A percentile compares a stretch with the other conserved stretches of the same genome.
Conservation (phyloP, 495 filamentous ascomycete species). For the Penicillium ucsense region DNA sequence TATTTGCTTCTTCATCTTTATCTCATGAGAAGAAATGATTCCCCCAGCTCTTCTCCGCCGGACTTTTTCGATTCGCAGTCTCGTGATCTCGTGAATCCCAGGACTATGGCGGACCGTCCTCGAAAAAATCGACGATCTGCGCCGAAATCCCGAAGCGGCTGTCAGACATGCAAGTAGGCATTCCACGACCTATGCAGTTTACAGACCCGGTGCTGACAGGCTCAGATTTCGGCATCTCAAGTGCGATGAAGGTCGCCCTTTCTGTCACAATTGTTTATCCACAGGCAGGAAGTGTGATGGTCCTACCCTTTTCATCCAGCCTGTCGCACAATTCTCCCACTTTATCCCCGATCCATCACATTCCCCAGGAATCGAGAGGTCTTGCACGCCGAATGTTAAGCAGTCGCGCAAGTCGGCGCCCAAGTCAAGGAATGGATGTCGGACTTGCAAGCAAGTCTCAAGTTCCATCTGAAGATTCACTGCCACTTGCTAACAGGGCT, state of each 20-base stretch:
- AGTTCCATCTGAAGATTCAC: neutral
- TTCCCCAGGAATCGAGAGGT: neutral
- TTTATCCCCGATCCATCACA: neutral
- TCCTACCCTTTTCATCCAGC: neutral
- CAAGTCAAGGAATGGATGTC: neutral
- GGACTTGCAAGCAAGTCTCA: neutral
- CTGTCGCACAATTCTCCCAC: neutral
- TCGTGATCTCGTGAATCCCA: neutral
- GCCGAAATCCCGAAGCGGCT: neutral
- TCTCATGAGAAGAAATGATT: too few species aligned
- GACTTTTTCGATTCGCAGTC: neutral
- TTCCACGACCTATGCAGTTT: neutral
- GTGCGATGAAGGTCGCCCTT: neutral
- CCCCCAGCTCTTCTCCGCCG: neutral
- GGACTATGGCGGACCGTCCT: neutral
- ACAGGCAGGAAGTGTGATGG: neutral
- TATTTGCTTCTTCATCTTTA: neutral
- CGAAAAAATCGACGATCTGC: neutral
- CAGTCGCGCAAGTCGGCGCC: neutral
- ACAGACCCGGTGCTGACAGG: neutral
- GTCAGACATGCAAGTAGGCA: neutral
- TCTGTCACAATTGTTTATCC: neutral
- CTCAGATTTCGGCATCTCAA: neutral
- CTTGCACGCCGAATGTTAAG: neutral
- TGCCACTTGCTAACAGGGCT: neutral